phyloP scores from a whole-genome alignment of 805 yeast species.

The Candida tammaniensis region DNA sequence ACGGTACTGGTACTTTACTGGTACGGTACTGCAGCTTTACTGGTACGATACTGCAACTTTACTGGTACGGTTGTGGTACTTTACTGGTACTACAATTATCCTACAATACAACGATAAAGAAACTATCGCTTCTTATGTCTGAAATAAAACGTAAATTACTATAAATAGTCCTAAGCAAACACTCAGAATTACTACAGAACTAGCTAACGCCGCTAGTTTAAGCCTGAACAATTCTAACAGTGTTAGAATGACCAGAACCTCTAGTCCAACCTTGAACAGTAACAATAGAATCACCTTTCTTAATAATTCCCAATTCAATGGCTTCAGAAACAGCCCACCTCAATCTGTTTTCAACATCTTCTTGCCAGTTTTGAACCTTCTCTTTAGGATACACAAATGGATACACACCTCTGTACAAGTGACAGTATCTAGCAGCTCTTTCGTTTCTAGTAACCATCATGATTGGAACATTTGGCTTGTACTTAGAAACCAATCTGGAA shows the following conservation, averaged over 20 bases:
- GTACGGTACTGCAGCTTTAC: no score
- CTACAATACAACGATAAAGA: no score
- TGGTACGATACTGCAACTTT: no score
- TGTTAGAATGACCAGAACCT: conserved; percentile 98
- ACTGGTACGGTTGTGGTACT: no score
- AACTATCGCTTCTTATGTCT: no score
- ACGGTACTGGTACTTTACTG: no score
- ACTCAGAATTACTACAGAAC: no score
- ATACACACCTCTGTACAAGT: conserved; percentile 97
- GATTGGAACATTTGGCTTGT: conserved; percentile 96
- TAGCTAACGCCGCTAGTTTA: conserved; percentile 28
- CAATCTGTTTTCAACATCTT: conserved; percentile 93
- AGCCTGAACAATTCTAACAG: conserved; percentile 87
- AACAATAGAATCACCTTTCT: conserved; percentile 84
- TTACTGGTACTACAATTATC: no score
- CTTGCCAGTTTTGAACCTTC: conserved; percentile 82
- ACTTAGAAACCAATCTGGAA: conserved; percentile 94
- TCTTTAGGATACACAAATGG: conserved; percentile 81
- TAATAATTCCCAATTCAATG: conserved; percentile 77
- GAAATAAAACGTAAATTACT: no score
- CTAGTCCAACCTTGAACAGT: conserved; percentile 99
- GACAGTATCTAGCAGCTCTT: conserved; percentile 90
- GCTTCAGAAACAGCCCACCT: conserved; percentile 92
- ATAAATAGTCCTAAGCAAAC: no score
- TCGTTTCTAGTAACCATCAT: conserved; percentile 97